phyloP scores from a whole-genome alignment of 2,329 filamentous ascomycete genomes.

The Penicillium freii region DNA sequence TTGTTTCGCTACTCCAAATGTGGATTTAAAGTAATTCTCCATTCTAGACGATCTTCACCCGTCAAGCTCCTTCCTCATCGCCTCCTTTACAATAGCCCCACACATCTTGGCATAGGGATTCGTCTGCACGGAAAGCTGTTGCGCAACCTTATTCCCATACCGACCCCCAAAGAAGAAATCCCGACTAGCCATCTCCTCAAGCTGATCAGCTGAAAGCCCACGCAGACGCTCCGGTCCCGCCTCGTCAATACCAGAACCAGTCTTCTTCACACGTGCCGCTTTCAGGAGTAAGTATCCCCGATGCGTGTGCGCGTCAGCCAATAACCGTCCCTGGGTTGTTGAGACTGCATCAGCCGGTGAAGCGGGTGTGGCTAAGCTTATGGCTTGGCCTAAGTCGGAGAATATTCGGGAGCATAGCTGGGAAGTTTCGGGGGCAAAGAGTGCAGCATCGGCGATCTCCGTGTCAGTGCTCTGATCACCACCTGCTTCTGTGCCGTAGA shows the following conservation, averaged over 20 bases:
- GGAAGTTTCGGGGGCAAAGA: constrained; percentile 26
- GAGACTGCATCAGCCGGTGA: constrained; percentile 45
- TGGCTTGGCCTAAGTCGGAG: constrained; percentile 44
- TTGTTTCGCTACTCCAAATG: not conserved
- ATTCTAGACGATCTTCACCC: constrained; percentile 13
- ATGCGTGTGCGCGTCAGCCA: constrained; percentile 57
- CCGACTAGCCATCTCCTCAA: constrained; percentile 57
- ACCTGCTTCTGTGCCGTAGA: constrained; percentile 3
- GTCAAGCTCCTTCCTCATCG: constrained; percentile 54
- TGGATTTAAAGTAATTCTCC: not conserved
- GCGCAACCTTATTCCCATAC: constrained; percentile 57
- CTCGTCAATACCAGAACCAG: not conserved
- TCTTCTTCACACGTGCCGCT: constrained; percentile 32
- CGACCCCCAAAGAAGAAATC: constrained; percentile 55
- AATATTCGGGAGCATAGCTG: constrained; percentile 30
- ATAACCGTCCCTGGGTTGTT: constrained; percentile 47
- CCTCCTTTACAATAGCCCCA: constrained; percentile 61
- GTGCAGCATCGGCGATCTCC: constrained; percentile 18
- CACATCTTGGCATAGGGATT: constrained; percentile 65
- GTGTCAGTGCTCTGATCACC: not conserved
- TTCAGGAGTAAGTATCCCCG: constrained; percentile 48
- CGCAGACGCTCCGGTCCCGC: constrained; percentile 33
- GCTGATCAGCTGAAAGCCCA: constrained; percentile 35
- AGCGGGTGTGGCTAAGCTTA: constrained; percentile 45
- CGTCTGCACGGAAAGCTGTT: constrained; percentile 58